Conservation (phyloP, 2,329 filamentous ascomycete species). For the Cladosporium sp. region DNA sequence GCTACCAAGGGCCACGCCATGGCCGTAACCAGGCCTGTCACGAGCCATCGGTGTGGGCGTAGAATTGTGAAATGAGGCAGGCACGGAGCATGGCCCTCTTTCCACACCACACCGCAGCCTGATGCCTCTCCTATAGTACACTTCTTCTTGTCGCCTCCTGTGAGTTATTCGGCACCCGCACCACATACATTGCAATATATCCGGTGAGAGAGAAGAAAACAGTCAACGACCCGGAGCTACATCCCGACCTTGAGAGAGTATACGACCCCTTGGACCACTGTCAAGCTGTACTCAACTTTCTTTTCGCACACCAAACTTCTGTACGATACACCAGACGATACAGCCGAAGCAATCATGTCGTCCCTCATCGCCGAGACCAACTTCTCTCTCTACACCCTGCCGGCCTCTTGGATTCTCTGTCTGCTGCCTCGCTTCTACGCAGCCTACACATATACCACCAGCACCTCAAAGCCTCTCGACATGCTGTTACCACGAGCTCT, state of each 20-base stretch:
- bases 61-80: neutral
- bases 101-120: neutral
- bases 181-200: neutral
- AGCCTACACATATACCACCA: conserved; percentile 22
- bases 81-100: conserved; percentile 5
- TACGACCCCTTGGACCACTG: neutral
- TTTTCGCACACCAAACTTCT: neutral
- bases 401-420: conserved; percentile 36
- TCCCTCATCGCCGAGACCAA: conserved; percentile 21
- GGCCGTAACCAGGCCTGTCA: neutral
- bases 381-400: conserved; percentile 34
- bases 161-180: neutral
- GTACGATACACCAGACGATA: neutral
- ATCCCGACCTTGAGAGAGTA: neutral
- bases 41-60: conserved; percentile 2
- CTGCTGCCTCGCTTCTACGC: conserved; percentile 40
- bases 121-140: neutral
- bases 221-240: neutral
- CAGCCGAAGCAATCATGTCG: conserved; percentile 4
- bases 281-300: neutral
- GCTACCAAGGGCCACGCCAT: neutral
- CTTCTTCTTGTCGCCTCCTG: neutral
- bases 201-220: neutral
- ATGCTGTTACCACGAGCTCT: conserved; percentile 35
- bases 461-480: conserved; percentile 29